Percentiles rank a stretch among this genome's conserved stretches.
Evolutionary conservation across 192 early-diverging fungal genomes (phyloP).

Genomic region (Coemansia sp.): DNA sequence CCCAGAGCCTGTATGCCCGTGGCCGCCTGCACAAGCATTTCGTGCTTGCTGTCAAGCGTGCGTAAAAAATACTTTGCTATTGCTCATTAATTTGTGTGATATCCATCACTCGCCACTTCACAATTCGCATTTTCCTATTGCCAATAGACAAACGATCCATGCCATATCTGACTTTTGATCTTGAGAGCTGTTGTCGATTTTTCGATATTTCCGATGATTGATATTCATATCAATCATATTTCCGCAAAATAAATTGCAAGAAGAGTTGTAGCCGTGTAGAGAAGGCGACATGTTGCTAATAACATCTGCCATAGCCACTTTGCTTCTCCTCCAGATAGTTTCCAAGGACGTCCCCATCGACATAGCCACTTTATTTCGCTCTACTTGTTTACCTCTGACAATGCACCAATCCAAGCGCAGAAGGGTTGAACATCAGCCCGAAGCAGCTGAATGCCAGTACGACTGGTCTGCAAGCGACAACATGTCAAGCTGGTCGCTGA

Average conservation of each 20-base stretch:
- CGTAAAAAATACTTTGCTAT: not conserved
- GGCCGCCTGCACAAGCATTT: conserved; percentile 51
- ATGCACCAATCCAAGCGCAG: conserved; percentile 12
- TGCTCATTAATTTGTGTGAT: not conserved
- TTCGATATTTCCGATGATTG: not conserved
- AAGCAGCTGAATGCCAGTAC: conserved; percentile 7
- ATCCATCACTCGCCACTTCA: not conserved
- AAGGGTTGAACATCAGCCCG: not conserved
- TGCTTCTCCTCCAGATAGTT: not conserved
- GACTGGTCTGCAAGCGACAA: conserved; percentile 27
- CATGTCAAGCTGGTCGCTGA: conserved; percentile 25
- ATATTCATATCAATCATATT: not conserved
- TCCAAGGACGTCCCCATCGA: not conserved
- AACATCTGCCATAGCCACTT: not conserved
- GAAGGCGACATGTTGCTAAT: not conserved
- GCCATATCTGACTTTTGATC: not conserved
- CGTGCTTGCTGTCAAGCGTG: conserved; percentile 47
- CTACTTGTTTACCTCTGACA: not conserved
- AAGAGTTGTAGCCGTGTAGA: not conserved
- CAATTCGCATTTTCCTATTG: not conserved
- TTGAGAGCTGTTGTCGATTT: not conserved
- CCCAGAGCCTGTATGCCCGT: conserved; percentile 50
- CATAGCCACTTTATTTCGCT: not conserved
- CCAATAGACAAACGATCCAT: not conserved
- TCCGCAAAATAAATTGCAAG: not conserved